A percentile compares a stretch with the other conserved stretches of the same genome.
Evolutionary conservation across 768 basidiomycete genomes (phyloP).

Genomic region (Tricholoma sp.): DNA sequence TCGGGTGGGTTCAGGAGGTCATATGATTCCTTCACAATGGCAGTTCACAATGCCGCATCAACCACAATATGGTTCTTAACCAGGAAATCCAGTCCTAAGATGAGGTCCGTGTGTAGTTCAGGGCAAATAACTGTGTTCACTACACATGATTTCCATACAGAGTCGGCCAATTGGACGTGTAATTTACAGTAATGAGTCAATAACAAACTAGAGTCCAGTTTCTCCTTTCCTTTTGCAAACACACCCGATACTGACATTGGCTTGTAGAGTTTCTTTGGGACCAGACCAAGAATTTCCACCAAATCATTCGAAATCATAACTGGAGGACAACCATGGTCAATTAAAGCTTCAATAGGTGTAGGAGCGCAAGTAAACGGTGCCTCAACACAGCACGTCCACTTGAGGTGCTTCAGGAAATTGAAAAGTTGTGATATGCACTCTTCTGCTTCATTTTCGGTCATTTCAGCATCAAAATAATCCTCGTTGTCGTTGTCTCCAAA

Average conservation of each 20-base stretch:
- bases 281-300: neutral
- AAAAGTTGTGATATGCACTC: neutral
- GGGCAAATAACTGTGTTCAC: neutral
- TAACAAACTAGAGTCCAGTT: neutral
- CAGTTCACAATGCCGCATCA: too few relatives aligned
- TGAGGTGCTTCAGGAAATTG: neutral
- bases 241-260: neutral
- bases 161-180: neutral
- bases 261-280: neutral
- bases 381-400: too few relatives aligned
- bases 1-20: too few relatives aligned
- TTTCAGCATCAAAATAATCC: neutral
- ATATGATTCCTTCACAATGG: too few relatives aligned
- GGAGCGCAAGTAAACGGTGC: neutral
- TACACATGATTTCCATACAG: neutral
- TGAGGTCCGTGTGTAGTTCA: too few relatives aligned
- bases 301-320: neutral
- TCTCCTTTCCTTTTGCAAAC: neutral
- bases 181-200: neutral
- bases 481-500: neutral
- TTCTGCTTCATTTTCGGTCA: neutral
- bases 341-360: neutral
- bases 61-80: neutral
- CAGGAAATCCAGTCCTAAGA: neutral
- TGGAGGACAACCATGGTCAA: neutral